Evolutionary conservation across 2,329 filamentous ascomycete genomes (phyloP).

Genomic region (Calonectria henricotiae): DNA sequence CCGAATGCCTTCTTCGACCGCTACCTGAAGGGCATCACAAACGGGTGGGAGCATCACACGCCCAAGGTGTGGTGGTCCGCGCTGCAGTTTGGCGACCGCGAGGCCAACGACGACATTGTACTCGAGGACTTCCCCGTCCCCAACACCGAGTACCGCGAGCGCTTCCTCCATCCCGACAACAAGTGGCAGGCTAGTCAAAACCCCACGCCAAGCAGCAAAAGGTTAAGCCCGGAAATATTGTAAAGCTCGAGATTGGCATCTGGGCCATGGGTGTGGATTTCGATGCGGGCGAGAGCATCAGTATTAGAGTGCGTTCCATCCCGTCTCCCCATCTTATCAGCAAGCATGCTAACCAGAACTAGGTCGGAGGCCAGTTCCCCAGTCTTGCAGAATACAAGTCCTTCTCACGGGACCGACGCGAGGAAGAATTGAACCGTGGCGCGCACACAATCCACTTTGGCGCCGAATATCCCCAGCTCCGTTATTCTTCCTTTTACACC

Average conservation of each 20-base stretch:
- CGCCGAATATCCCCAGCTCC: slow-evolving; percentile 40
- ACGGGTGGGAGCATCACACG: slow-evolving; percentile 46
- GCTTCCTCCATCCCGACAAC: slow-evolving; percentile 23
- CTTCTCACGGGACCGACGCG: slow-evolving; percentile 31
- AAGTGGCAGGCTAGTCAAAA: background rate
- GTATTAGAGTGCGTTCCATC: slow-evolving; percentile 13
- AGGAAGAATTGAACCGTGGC: slow-evolving; percentile 31
- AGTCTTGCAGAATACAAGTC: slow-evolving; percentile 20
- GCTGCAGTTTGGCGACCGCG: slow-evolving; percentile 45
- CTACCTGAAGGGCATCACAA: slow-evolving; percentile 44
- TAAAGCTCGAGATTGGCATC: slow-evolving; percentile 65
- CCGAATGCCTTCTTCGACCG: slow-evolving; percentile 43
- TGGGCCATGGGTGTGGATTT: slow-evolving; percentile 66
- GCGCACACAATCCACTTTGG: slow-evolving; percentile 42
- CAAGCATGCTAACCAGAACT: background rate
- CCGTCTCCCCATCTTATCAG: background rate
- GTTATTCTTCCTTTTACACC: slow-evolving; percentile 44
- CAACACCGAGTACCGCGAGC: slow-evolving; percentile 26
- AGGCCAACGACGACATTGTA: slow-evolving; percentile 36
- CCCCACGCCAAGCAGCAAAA: slow-evolving; percentile 56
- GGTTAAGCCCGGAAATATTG: slow-evolving; percentile 60
- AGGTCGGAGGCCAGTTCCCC: slow-evolving; percentile 33
- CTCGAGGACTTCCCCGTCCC: slow-evolving; percentile 31
- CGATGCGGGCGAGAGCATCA: slow-evolving; percentile 51
- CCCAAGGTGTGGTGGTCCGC: slow-evolving; percentile 45